These are phyloP conservation scores for Collybia mongolica DNA, from an alignment of 768 basidiomycete species.

Conservation along the genomic window DNA sequence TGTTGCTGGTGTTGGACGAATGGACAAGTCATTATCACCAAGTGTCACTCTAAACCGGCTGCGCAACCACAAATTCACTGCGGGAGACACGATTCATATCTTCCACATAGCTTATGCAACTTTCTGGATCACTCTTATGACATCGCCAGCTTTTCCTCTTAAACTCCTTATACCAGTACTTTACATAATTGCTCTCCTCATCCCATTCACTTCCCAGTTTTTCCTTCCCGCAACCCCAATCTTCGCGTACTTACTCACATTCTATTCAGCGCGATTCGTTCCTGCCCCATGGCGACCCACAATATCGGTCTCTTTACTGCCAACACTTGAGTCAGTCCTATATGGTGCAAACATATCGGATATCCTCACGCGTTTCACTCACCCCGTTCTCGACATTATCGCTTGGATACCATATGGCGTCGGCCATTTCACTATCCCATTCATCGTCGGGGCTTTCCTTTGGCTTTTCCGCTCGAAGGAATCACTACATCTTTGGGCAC, in stretches of 20 bases:
- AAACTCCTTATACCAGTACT: constrained; percentile 78
- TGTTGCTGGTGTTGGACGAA: constrained; percentile 56
- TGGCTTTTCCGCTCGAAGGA: constrained; percentile 89
- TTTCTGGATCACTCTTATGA: constrained; percentile 77
- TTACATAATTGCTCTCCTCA: constrained; percentile 65
- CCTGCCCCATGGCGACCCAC: constrained; percentile 72
- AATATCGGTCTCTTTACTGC: constrained; percentile 90
- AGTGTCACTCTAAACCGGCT: constrained; percentile 60
- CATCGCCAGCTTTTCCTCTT: constrained; percentile 61
- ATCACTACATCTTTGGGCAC: constrained; percentile 80
- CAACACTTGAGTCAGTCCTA: constrained; percentile 90
- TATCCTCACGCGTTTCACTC: constrained; percentile 92
- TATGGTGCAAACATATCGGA: constrained; percentile 99
- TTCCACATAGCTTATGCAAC: constrained; percentile 59
- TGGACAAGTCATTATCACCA: constrained; percentile 80
- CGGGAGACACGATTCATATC: constrained; percentile 60
- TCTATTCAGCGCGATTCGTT: constrained; percentile 86
- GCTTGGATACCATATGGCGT: constrained; percentile 99
- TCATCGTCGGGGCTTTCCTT: constrained; percentile 79
- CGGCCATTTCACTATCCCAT: constrained; percentile 83
- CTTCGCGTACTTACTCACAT: constrained; percentile 83
- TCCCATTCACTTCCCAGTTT: constrained; percentile 90
- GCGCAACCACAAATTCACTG: constrained; percentile 51
- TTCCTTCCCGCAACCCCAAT: constrained; percentile 87
- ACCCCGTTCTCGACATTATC: constrained; percentile 86